Conservation (phyloP, 2,329 filamentous ascomycete genomes). For the Diaporthe ilicicola region DNA sequence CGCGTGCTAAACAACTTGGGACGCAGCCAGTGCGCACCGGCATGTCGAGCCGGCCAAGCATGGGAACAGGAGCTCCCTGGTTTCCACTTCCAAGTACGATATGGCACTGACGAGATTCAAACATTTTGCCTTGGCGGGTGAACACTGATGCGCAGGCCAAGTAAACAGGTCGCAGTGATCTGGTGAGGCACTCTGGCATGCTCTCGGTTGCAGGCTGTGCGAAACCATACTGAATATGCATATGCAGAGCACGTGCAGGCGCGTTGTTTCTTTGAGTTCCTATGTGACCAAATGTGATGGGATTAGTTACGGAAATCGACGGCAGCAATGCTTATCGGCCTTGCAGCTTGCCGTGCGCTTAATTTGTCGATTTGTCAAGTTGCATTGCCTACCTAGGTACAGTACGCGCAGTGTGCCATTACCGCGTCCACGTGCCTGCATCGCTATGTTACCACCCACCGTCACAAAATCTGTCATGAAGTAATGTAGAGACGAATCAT, state of each 20-base stretch:
- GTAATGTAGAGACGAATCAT: not conserved
- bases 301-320: slow-evolving; percentile 14
- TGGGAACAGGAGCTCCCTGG: not conserved
- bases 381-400: not conserved
- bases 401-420: no score
- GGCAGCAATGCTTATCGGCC: not conserved
- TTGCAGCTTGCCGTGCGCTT: slow-evolving; percentile 2
- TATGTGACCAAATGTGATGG: not conserved
- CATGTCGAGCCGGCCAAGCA: not conserved
- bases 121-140: slow-evolving; percentile 1
- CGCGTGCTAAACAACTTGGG: not conserved
- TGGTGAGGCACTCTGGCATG: not conserved
- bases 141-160: not conserved
- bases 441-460: not conserved
- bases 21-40: not conserved
- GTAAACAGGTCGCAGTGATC: no score
- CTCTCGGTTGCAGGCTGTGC: not conserved
- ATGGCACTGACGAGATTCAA: slow-evolving; percentile 10
- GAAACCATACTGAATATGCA: not conserved
- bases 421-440: not conserved
- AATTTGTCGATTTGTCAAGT: slow-evolving; percentile 1
- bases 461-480: not conserved
- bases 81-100: slow-evolving; percentile 12
- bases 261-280: not conserved
- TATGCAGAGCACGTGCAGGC: not conserved